Evolutionary conservation across 306 rosid genomes (phyloP).

Genomic region (Elaeagnus macrophylla): DNA sequence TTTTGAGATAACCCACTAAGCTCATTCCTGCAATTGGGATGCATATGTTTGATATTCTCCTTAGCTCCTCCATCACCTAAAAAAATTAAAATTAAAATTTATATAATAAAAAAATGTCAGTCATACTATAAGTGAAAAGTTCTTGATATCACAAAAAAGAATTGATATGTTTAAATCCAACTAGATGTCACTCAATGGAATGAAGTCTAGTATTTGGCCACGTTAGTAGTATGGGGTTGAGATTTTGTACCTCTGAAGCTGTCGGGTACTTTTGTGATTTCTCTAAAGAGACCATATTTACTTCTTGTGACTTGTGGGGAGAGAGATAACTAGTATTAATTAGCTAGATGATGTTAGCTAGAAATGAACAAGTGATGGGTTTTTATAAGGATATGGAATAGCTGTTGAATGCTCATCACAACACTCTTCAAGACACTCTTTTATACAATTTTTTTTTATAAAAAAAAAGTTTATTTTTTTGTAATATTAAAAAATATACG

Average conservation of each 20-base stretch:
- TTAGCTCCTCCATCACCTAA: conserved; percentile 65
- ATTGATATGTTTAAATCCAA: no score
- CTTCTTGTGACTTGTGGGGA: conserved; percentile 8
- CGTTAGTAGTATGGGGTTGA: no score
- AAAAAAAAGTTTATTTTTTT: no score
- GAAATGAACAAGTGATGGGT: conserved; percentile 6
- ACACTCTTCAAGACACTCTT: no score
- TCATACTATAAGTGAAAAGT: neutral
- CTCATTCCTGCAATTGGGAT: conserved; percentile 68
- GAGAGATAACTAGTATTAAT: no score
- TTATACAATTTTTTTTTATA: no score
- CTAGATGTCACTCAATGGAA: no score
- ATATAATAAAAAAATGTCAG: neutral
- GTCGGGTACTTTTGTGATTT: conserved; percentile 37
- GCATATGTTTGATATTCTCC: conserved; percentile 52
- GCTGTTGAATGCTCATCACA: conserved; percentile 7
- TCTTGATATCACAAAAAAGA: neutral
- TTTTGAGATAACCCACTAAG: conserved; percentile 56
- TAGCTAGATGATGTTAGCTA: conserved; percentile 11
- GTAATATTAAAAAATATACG: no score
- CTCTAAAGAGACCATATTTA: conserved; percentile 25
- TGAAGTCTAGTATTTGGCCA: no score
- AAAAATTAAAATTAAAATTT: neutral
- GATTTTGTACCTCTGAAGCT: conserved; percentile 43
- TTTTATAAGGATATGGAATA: conserved; percentile 17